phyloP scores from a whole-genome alignment of 495 filamentous ascomycete species.

The Aspergillus baeticus region DNA sequence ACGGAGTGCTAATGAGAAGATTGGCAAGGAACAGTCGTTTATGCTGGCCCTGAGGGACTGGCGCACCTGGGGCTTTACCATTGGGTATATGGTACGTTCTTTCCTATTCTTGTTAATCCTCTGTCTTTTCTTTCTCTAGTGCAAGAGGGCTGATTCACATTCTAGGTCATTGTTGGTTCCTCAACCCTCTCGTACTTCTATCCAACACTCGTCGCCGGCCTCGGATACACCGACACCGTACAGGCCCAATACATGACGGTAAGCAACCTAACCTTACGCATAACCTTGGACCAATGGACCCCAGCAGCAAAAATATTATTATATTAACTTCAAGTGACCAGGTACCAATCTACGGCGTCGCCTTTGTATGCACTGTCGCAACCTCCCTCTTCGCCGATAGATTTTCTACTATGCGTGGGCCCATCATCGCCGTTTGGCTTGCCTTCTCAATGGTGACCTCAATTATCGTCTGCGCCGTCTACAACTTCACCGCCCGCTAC shows the following conservation, averaged over 20 bases:
- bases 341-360: slow-evolving; percentile 42
- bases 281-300: too few relatives aligned
- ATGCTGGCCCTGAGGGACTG: slow-evolving; percentile 15
- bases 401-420: slow-evolving; percentile 26
- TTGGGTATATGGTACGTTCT: slow-evolving; percentile 29
- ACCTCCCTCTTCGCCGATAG: slow-evolving; percentile 26
- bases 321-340: too few relatives aligned
- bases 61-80: slow-evolving; percentile 28
- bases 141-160: neutral
- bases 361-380: slow-evolving; percentile 34
- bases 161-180: slow-evolving; percentile 2
- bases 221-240: slow-evolving; percentile 40
- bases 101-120: neutral
- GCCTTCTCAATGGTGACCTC: slow-evolving; percentile 38
- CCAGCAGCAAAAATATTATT: neutral
- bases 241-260: slow-evolving; percentile 2
- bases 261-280: too few relatives aligned
- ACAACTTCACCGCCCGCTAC: slow-evolving; percentile 48
- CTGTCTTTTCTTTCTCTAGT: neutral
- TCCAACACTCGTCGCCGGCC: slow-evolving; percentile 46
- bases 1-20: slow-evolving; percentile 3
- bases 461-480: slow-evolving; percentile 41
- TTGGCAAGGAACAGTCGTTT: slow-evolving; percentile 5
- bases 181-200: slow-evolving; percentile 42
- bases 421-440: slow-evolving; percentile 37